phyloP scores from a whole-genome alignment of 192 early-diverging fungal genomes.

The Coemansia sp. region DNA sequence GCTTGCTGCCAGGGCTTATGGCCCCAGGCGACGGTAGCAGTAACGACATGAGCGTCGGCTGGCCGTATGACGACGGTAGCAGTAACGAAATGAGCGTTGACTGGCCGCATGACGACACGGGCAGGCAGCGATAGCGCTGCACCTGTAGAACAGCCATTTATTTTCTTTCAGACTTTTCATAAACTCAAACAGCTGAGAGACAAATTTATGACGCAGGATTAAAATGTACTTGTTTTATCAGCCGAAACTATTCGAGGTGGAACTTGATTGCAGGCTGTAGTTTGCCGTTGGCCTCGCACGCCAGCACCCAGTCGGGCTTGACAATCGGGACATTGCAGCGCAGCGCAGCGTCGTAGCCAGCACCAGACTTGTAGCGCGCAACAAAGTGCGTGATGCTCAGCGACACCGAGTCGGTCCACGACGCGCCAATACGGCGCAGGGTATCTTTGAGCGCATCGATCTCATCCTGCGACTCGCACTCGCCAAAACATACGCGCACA shows the following conservation, averaged over 20 bases:
- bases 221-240: too few relatives aligned
- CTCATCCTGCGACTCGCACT: conserved; percentile 75
- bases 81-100: conserved; percentile 3
- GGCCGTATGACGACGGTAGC: background rate
- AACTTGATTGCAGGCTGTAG: conserved; percentile 70
- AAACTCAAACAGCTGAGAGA: conserved; percentile 1
- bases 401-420: conserved; percentile 80
- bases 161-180: conserved; percentile 4
- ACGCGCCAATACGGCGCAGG: conserved; percentile 81
- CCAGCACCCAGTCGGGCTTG: conserved; percentile 91
- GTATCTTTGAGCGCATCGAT: conserved; percentile 73
- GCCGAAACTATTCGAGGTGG: conserved; percentile 20
- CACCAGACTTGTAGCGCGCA: conserved; percentile 77
- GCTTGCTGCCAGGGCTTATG: background rate
- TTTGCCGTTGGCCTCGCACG: conserved; percentile 85
- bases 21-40: background rate
- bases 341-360: conserved; percentile 84
- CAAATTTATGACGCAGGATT: too few relatives aligned
- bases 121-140: background rate
- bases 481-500: conserved; percentile 92
- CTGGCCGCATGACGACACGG: conserved; percentile 3
- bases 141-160: conserved; percentile 2
- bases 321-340: conserved; percentile 93
- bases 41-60: conserved; percentile 4
- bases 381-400: conserved; percentile 91